phyloP scores from a whole-genome alignment of 2,329 filamentous ascomycete species.

The Sclerotiophoma versabilis region DNA sequence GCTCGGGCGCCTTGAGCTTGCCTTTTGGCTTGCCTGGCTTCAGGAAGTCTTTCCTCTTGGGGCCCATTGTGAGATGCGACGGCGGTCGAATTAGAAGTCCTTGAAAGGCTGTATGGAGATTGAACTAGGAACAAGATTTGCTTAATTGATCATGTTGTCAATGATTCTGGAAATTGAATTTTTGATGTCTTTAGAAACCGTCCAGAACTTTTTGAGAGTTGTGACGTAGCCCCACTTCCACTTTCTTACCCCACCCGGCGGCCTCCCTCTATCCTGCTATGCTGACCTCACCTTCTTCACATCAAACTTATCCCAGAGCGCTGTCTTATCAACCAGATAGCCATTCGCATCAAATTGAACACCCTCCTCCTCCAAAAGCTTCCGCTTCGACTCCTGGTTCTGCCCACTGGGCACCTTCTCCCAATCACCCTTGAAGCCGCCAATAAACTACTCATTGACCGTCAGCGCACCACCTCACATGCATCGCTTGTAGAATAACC shows the following conservation, averaged over 20 bases:
- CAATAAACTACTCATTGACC: constrained; percentile 53
- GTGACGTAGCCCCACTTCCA: constrained; percentile 29
- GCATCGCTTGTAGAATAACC: too few relatives aligned
- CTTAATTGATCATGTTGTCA: background rate
- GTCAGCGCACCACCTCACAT: background rate
- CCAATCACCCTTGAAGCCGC: constrained; percentile 74
- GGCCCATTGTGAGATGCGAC: constrained; percentile 31
- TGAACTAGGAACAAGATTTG: too few relatives aligned
- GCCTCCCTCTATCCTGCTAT: background rate
- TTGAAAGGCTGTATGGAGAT: too few relatives aligned
- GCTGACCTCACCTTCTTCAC: constrained; percentile 31
- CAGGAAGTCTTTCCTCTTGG: constrained; percentile 41
- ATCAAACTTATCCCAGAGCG: constrained; percentile 56
- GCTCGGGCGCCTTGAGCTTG: constrained; percentile 53
- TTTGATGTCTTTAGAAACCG: background rate
- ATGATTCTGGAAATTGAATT: background rate
- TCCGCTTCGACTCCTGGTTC: constrained; percentile 70
- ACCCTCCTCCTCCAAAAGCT: constrained; percentile 68
- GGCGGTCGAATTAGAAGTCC: too few relatives aligned
- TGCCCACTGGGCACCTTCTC: constrained; percentile 67
- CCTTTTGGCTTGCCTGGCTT: constrained; percentile 39
- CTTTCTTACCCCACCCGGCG: constrained; percentile 11
- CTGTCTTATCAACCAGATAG: constrained; percentile 60
- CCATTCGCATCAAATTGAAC: constrained; percentile 68
- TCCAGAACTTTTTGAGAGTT: constrained; percentile 20